Conservation (phyloP, 371 early-diverging fungal species). For the Lichtheimia hyalospora region DNA sequence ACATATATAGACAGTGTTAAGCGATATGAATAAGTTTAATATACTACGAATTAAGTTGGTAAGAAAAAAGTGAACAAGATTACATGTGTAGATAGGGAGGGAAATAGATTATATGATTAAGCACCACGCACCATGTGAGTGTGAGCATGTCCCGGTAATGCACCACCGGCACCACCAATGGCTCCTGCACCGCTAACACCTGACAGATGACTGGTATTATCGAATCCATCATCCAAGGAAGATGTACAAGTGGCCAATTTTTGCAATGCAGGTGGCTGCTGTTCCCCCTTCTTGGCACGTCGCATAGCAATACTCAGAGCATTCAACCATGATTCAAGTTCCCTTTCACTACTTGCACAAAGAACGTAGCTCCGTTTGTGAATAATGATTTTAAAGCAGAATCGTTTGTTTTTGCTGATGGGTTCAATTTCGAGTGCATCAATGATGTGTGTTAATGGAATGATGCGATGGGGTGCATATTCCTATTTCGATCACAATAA, state of each 20-base stretch:
- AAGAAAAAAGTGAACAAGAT: too few relatives aligned
- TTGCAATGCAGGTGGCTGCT: constrained; percentile 3
- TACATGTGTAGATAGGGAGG: too few relatives aligned
- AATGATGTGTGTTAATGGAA: constrained; percentile 67
- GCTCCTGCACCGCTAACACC: constrained; percentile 43
- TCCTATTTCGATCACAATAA: constrained; percentile 46
- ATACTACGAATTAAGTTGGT: too few relatives aligned
- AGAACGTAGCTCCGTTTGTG: constrained; percentile 72
- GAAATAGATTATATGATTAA: too few relatives aligned
- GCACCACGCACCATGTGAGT: constrained; percentile 4
- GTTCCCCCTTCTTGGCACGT: constrained; percentile 36
- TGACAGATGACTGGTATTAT: constrained; percentile 44
- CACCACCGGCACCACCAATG: constrained; percentile 33
- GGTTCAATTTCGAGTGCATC: constrained; percentile 78
- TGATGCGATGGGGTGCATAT: constrained; percentile 72
- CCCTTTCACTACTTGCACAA: constrained; percentile 62
- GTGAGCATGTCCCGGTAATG: constrained; percentile 15
- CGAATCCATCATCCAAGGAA: constrained; percentile 36
- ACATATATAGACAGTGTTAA: too few relatives aligned
- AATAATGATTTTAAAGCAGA: constrained; percentile 78
- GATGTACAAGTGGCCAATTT: constrained; percentile 7
- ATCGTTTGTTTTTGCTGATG: constrained; percentile 53
- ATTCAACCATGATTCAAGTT: constrained; percentile 68
- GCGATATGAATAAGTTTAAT: too few relatives aligned
- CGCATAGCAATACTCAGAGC: constrained; percentile 59